These are phyloP conservation scores for Xylariaceae sp. DNA, from an alignment of 2,329 filamentous ascomycete genomes.

Conservation along the genomic window DNA sequence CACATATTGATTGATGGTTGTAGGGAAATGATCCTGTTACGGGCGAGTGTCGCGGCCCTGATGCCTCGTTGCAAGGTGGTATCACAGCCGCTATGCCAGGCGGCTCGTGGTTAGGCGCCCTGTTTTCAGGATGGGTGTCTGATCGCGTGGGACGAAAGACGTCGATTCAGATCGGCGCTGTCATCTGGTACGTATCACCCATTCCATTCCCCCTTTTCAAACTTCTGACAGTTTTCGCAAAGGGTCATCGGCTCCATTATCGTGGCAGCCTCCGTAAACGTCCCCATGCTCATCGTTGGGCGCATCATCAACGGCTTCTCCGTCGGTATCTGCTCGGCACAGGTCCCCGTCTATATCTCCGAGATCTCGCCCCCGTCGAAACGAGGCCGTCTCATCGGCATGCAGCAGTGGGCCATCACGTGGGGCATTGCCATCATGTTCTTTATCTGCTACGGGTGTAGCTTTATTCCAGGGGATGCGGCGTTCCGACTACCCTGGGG, in stretches of 20 bases:
- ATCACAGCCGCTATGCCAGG: slow-evolving; percentile 68
- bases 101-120: slow-evolving; percentile 62
- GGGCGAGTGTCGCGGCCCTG: slow-evolving; percentile 46
- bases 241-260: slow-evolving; percentile 47
- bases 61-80: slow-evolving; percentile 48
- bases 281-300: slow-evolving; percentile 58
- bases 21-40: slow-evolving; percentile 26
- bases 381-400: slow-evolving; percentile 40
- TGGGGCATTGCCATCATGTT: slow-evolving; percentile 46
- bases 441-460: slow-evolving; percentile 44
- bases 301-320: slow-evolving; percentile 66
- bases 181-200: slow-evolving; percentile 42
- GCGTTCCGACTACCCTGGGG: slow-evolving; percentile 49
- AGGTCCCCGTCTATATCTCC: slow-evolving; percentile 66
- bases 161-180: slow-evolving; percentile 45
- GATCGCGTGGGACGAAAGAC: slow-evolving; percentile 47
- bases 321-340: slow-evolving; percentile 67
- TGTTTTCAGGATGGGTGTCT: slow-evolving; percentile 54
- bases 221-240: slow-evolving; percentile 4
- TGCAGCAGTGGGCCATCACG: slow-evolving; percentile 44
- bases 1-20: background rate
- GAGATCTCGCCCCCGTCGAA: slow-evolving; percentile 52
- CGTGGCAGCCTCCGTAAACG: slow-evolving; percentile 41
- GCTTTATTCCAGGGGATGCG: slow-evolving; percentile 38
- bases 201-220: background rate